Evolutionary conservation across 768 basidiomycete genomes (phyloP).

Genomic region (Kwoniella sp.): DNA sequence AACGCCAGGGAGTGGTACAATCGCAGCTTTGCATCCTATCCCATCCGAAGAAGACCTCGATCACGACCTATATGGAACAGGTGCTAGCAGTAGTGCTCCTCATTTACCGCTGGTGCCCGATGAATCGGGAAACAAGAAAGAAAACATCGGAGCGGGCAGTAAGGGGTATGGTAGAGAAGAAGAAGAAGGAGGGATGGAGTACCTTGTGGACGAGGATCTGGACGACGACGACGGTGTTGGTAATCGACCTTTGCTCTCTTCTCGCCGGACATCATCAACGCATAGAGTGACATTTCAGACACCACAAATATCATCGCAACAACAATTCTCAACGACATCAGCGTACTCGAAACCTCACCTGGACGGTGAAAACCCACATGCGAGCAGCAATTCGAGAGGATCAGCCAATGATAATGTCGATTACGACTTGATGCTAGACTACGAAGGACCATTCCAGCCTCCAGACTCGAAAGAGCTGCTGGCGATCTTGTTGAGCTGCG

Average conservation of each 20-base stretch:
- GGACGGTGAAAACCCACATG: not conserved
- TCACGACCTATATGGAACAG: not conserved
- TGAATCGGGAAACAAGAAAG: no score
- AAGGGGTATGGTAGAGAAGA: not conserved
- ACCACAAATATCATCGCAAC: no score
- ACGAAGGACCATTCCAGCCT: constrained; percentile 39
- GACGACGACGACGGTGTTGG: not conserved
- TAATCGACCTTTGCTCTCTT: not conserved
- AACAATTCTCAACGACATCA: no score
- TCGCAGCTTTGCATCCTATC: not conserved
- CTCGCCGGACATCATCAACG: not conserved
- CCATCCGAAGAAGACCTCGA: not conserved
- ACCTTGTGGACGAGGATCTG: not conserved
- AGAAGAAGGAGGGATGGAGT: not conserved
- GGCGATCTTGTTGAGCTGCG: constrained; percentile 30
- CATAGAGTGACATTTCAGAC: not conserved
- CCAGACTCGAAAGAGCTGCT: constrained; percentile 39
- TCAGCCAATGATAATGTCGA: not conserved
- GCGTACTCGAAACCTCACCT: no score
- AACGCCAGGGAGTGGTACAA: not conserved
- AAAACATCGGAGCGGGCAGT: not conserved
- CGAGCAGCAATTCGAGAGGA: no score
- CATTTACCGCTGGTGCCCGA: not conserved
- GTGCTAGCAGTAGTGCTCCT: not conserved
- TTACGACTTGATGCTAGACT: constrained; percentile 7